Base-by-base conservation (phyloP, 1,139 yeast species). In the Suhomyces terraborum region DNA sequence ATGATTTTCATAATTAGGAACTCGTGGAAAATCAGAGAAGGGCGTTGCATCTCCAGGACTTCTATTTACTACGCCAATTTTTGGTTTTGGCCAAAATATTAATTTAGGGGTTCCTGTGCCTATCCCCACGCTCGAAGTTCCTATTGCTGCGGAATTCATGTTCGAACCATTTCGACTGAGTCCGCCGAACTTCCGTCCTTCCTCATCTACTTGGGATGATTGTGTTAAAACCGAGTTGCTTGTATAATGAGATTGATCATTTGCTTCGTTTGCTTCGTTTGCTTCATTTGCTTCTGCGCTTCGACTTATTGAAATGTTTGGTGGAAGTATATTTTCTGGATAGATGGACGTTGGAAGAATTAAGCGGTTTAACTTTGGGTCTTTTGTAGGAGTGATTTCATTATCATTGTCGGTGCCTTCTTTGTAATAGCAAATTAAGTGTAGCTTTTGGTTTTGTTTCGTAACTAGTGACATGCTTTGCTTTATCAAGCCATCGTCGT, bases 401-500 rank as follows among this genome's bases (percentile, higher is more conserved):
- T 18, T 17, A 4, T 21, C 37, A 12, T 35, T 21, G 8, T 35
- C 36, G 7, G 23, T 26, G 3, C 30, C 36, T 12, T 38, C 23
- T 18, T 21, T 34, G 23, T 23, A 43, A 51, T 82, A 82, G 24
- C 80, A 69, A 22, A 82, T 79, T 38, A 82, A 58, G 51, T 82
- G 87, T 17, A 76, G 59, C 48, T 77, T 79, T 40, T 74, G 74
- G 30, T 73, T 70, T 32, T 69, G 73, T 28, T 69, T 66, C 3
- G 81, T 72, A 5, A 74, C 66, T 26, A 80, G 59, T 4, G 81
- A 74, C 49, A 80, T 79, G 35, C 81, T 74, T 53, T 80, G 84
- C 53, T 82, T 82, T 46, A 77, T 62, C 8, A 82, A 61, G 0
- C 87, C 86, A 44, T 70, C 62, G 3, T 58, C 52, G 59, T 51